A percentile compares a stretch with the other conserved stretches of the same genome.
Evolutionary conservation across 148 eudicot species (phyloP).

Genomic region (Fallopia convolvulus): DNA sequence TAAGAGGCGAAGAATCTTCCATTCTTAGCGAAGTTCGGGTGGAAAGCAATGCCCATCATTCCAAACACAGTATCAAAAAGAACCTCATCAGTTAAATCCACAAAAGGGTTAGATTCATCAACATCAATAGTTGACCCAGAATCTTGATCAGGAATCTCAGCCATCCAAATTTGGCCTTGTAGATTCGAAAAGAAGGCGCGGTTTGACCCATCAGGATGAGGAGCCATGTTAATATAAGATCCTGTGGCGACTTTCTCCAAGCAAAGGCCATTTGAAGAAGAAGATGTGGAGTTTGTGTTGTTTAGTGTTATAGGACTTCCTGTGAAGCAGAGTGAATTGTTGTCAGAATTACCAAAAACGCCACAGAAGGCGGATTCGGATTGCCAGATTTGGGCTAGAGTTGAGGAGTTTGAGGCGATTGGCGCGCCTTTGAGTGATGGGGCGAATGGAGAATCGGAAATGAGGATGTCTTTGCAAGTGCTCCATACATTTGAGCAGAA

Average conservation of each 20-base stretch:
- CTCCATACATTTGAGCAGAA: conserved; percentile 74
- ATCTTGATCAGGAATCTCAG: conserved; percentile 59
- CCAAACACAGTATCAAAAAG: conserved; percentile 68
- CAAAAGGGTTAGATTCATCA: conserved; percentile 74
- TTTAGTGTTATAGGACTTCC: conserved; percentile 47
- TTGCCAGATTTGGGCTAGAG: conserved; percentile 68
- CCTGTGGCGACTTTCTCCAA: conserved; percentile 66
- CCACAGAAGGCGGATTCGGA: conserved; percentile 63
- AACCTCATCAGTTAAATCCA: conserved; percentile 80
- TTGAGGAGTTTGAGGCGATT: conserved; percentile 45
- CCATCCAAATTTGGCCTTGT: conserved; percentile 82
- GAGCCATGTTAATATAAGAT: conserved; percentile 67
- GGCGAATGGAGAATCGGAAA: conserved; percentile 67
- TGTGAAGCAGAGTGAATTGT: conserved; percentile 45
- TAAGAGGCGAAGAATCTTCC: conserved; percentile 89
- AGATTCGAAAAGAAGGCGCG: conserved; percentile 75
- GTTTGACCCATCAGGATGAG: conserved; percentile 88
- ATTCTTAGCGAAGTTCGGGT: conserved; percentile 61
- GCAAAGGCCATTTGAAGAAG: conserved; percentile 65
- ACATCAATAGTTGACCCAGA: conserved; percentile 45
- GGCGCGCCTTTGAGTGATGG: conserved; percentile 57
- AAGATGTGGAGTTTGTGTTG: conserved; percentile 19
- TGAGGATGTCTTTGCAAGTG: conserved; percentile 44
- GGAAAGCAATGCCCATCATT: conserved; percentile 92
- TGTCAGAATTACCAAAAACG: conserved; percentile 42